Percentiles rank a stretch among this genome's conserved stretches.
Evolutionary conservation across 257 asterid genomes (phyloP).

Genomic region (Petunia secreta): DNA sequence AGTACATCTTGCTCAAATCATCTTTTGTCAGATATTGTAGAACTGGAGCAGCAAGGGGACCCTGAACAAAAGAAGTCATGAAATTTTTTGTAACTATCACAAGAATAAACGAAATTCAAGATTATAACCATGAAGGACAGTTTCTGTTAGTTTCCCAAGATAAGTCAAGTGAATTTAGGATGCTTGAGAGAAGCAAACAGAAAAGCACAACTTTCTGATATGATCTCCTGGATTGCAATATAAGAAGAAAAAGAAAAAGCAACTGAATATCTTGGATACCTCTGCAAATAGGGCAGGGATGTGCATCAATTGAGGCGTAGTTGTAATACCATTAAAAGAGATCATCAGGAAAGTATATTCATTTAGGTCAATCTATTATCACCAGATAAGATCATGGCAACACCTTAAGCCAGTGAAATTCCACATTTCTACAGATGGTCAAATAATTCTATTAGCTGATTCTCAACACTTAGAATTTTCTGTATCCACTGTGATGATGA

Average conservation of each 20-base stretch:
- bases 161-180: background rate
- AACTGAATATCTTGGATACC: background rate
- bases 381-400: background rate
- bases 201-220: background rate
- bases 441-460: background rate
- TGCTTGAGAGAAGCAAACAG: background rate
- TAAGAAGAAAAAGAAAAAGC: background rate
- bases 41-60: constrained; percentile 95
- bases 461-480: background rate
- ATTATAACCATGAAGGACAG: background rate
- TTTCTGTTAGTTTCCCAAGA: background rate
- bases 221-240: background rate
- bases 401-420: background rate
- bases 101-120: background rate
- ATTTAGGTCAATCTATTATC: background rate
- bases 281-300: background rate
- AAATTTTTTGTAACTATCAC: background rate
- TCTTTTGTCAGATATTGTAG: constrained; percentile 86
- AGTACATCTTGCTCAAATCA: constrained; percentile 89
- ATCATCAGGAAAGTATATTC: constrained; percentile 1
- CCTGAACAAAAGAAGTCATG: constrained; percentile 54
- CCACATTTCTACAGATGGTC: constrained; percentile 8
- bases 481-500: background rate
- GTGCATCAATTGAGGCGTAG: too few species aligned
- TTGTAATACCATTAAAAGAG: background rate